Base-by-base conservation (phyloP, 140 eudicot genomes). In the Cichorium intybus region DNA sequence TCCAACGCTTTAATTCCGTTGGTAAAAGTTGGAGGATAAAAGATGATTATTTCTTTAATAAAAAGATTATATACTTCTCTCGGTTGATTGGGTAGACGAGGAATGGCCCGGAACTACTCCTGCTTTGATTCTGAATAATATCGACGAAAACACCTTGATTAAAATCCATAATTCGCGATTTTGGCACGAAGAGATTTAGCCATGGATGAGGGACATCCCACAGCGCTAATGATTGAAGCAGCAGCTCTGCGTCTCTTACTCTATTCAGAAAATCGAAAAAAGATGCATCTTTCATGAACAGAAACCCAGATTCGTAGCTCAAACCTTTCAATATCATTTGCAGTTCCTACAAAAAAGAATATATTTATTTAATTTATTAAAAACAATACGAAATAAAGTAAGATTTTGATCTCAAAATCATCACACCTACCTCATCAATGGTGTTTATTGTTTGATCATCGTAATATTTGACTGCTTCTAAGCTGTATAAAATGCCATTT, bases 191-290 rank as follows among this genome's bases (percentile, higher is more conserved):
- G 21, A 90, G 75, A 62, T 80, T 87, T 22, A 90, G 80, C 97
- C 97, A 90, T 41, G 95, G 96, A 62, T 87, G 97, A 62, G 86
- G 78, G 35, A 87, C 84, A 34, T 86, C 84, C 86, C 86, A 76
- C 18, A 69, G 52, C 37, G 82, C 92, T 64, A 79, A 43, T 0
- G 87, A 53, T 60, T 78, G 64, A 53, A 85, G 83, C 17, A 58
- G 17, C 10, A 77, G 35, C 58, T 84, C 95, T 64, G 78, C 84
- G 7, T 22, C 56, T 68, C 88, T 70, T 15, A 90, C 97, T 28
- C 97, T 79, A 56, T 76, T 77, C 7, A 87, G 59, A 64, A 90
- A 90, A 28, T 80, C 85, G 0, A 84, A 47, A 10, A 74, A 50
- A 1, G 78, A 0, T 4, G 67, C 81, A 26, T 82, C 94, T 76